A percentile compares a stretch with the other conserved stretches of the same genome.
phyloP scores from a whole-genome alignment of 1,284 basidiomycete genomes.

The Apiotrichum domesticum region DNA sequence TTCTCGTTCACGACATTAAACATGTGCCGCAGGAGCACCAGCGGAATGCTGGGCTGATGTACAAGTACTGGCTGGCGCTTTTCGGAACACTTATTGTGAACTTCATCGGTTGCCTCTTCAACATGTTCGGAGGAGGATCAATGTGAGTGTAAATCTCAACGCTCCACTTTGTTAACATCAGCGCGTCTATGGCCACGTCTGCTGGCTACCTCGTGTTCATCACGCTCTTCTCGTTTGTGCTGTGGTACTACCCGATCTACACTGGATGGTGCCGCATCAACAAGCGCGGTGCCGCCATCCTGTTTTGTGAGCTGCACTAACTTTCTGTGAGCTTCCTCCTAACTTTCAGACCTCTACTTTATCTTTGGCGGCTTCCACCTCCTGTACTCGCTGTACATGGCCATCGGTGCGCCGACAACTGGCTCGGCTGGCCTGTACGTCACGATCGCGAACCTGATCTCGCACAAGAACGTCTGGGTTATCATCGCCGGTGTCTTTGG shows the following conservation, averaged over 20 bases:
- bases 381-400: constrained; percentile 78
- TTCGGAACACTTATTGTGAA: constrained; percentile 75
- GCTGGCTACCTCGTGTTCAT: constrained; percentile 71
- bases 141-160: background rate
- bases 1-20: constrained; percentile 86
- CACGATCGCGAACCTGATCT: constrained; percentile 68
- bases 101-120: constrained; percentile 80
- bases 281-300: constrained; percentile 45
- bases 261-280: constrained; percentile 90
- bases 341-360: constrained; percentile 74
- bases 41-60: constrained; percentile 72
- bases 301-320: constrained; percentile 47
- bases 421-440: constrained; percentile 94
- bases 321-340: constrained; percentile 3
- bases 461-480: constrained; percentile 58
- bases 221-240: constrained; percentile 69
- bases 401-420: constrained; percentile 78
- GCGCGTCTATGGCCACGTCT: constrained; percentile 25
- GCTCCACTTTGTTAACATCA: constrained; percentile 5
- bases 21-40: constrained; percentile 82
- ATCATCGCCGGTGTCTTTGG: constrained; percentile 72
- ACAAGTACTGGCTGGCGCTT: constrained; percentile 80
- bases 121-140: constrained; percentile 62
- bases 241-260: constrained; percentile 94
- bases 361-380: constrained; percentile 92